phyloP scores from a whole-genome alignment of 352 stramenopile species.

The Globisporangium iwayamae region DNA sequence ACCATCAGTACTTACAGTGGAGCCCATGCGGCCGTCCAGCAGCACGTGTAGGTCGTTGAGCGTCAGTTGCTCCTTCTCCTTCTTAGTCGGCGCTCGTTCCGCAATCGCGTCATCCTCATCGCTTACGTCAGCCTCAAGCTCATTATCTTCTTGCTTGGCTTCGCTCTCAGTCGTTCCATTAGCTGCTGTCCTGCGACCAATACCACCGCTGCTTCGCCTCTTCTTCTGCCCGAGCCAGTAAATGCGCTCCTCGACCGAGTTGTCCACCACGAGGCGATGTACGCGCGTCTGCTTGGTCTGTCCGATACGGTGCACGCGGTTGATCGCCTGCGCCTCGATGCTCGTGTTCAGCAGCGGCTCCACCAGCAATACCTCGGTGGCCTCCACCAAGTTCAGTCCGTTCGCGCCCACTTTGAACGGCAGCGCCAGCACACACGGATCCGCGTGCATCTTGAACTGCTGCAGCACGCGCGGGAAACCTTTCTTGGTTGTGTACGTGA shows the following conservation, averaged over 20 bases:
- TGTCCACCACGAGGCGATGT: conserved; percentile 86
- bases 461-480: conserved; percentile 38
- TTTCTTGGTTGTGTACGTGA: conserved; percentile 61
- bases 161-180: conserved; percentile 2
- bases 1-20: background rate
- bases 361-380: conserved; percentile 90
- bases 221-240: conserved; percentile 44
- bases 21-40: conserved; percentile 23
- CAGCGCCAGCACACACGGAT: conserved; percentile 64
- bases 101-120: conserved; percentile 16
- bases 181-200: background rate
- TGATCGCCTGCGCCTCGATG: conserved; percentile 87
- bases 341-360: conserved; percentile 86
- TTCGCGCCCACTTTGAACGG: conserved; percentile 88
- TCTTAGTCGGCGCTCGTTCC: conserved; percentile 36
- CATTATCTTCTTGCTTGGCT: conserved; percentile 9
- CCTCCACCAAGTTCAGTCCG: conserved; percentile 90
- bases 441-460: conserved; percentile 49
- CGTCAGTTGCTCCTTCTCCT: conserved; percentile 56
- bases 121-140: background rate
- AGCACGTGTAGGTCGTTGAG: conserved; percentile 46
- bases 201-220: background rate
- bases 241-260: conserved; percentile 90
- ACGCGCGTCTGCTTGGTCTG: conserved; percentile 82
- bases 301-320: conserved; percentile 88